A percentile compares a stretch with the other conserved stretches of the same genome.
Evolutionary conservation across 2,329 filamentous ascomycete species (phyloP).

Genomic region (Colletotrichum horii): DNA sequence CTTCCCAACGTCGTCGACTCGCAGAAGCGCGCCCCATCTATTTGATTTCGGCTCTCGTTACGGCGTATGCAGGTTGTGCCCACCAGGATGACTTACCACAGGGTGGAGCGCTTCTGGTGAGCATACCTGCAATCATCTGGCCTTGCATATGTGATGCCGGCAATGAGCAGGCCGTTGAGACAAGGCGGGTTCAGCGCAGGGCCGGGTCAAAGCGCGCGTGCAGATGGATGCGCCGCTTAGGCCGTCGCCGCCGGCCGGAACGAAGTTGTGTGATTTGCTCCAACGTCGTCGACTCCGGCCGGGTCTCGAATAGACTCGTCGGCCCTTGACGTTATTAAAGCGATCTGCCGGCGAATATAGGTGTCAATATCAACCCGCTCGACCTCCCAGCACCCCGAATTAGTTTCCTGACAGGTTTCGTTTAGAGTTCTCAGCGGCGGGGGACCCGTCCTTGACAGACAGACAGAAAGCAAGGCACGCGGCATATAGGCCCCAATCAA

Average conservation of each 20-base stretch:
- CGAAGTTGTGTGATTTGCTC: not conserved
- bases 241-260: not conserved
- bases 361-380: not conserved
- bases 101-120: slow-evolving; percentile 1
- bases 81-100: not conserved
- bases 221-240: not conserved
- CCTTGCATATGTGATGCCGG: slow-evolving; percentile 8
- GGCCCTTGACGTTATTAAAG: not conserved
- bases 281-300: not conserved
- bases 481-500: not conserved
- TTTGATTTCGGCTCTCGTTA: not conserved
- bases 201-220: slow-evolving; percentile 9
- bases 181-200: not conserved
- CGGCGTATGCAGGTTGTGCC: not conserved
- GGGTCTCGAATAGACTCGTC: not conserved
- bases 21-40: not conserved
- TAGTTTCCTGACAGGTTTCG: not conserved
- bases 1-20: not conserved
- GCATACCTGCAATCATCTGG: slow-evolving; percentile 7
- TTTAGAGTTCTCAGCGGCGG: not conserved
- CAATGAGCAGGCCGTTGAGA: slow-evolving; percentile 15
- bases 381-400: not conserved
- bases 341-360: slow-evolving; percentile 8
- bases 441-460: not conserved
- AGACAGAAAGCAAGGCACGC: not conserved